A percentile compares a stretch with the other conserved stretches of the same genome.
Evolutionary conservation across 345 rosid species (phyloP).

Genomic region (Arabis alpina): DNA sequence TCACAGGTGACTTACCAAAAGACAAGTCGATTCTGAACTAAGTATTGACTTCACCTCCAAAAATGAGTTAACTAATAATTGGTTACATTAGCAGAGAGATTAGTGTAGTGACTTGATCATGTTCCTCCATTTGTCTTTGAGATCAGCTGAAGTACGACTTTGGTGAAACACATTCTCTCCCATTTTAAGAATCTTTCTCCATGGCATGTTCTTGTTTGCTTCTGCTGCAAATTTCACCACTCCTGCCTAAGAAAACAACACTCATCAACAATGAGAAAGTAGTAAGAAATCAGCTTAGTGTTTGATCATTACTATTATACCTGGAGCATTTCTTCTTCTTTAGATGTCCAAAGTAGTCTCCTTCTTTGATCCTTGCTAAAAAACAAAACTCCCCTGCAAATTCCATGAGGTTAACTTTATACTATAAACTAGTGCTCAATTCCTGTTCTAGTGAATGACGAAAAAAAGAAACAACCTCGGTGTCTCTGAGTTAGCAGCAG

Average conservation of each 20-base stretch:
- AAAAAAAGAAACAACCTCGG: conserved; percentile 13
- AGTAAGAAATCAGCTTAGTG: not conserved
- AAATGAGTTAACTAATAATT: too few species aligned
- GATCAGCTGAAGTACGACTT: too few species aligned
- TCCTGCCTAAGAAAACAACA: conserved; percentile 53
- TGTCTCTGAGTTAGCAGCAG: conserved; percentile 10
- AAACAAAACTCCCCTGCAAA: conserved; percentile 22
- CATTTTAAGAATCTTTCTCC: too few species aligned
- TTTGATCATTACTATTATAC: not conserved
- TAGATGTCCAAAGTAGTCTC: conserved; percentile 26
- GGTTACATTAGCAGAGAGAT: too few species aligned
- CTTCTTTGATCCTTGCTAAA: conserved; percentile 25
- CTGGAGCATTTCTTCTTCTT: conserved; percentile 42
- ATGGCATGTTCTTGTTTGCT: too few species aligned
- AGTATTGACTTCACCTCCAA: too few species aligned
- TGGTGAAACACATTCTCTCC: too few species aligned
- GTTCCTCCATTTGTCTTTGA: too few species aligned
- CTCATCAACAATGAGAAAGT: not conserved
- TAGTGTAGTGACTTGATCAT: too few species aligned
- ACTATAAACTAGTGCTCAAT: not conserved
- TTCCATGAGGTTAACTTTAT: conserved; percentile 4
- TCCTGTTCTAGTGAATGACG: not conserved
- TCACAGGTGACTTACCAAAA: too few species aligned
- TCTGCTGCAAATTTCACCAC: conserved; percentile 31
- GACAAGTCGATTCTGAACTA: too few species aligned